Conservation (phyloP, 257 asterid species). For the Lithospermum erythrorhizon region DNA sequence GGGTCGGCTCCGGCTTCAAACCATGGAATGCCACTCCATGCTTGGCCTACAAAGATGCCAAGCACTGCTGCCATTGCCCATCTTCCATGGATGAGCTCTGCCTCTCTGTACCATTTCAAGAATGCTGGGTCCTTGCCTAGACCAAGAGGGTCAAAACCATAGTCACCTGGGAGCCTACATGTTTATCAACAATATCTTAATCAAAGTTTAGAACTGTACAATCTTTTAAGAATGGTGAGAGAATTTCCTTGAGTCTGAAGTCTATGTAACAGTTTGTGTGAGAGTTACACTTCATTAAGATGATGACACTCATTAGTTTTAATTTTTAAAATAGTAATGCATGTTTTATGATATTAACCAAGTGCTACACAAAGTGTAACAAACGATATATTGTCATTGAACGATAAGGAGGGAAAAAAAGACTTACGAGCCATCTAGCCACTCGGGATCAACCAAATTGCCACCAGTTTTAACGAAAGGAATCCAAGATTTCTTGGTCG, state of each 20-base stretch:
- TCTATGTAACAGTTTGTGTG: too few relatives aligned
- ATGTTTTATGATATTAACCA: too few relatives aligned
- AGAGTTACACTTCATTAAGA: too few relatives aligned
- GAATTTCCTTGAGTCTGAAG: too few relatives aligned
- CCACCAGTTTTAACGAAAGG: conserved; percentile 70
- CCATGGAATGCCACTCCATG: conserved; percentile 95
- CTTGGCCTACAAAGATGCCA: conserved; percentile 94
- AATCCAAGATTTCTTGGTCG: conserved; percentile 79
- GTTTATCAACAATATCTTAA: not conserved
- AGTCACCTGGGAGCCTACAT: conserved; percentile 87
- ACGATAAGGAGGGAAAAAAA: not conserved
- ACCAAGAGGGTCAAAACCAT: conserved; percentile 89
- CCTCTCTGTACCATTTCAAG: conserved; percentile 97
- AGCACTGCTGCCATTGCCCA: conserved; percentile 95
- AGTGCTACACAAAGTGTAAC: too few relatives aligned
- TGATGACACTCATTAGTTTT: too few relatives aligned
- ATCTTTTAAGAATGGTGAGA: too few relatives aligned
- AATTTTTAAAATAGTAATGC: too few relatives aligned
- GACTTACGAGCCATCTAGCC: conserved; percentile 99
- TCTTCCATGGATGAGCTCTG: conserved; percentile 94
- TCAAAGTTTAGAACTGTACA: too few relatives aligned
- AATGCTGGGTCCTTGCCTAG: conserved; percentile 92
- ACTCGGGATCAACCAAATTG: conserved; percentile 70
- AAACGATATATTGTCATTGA: too few relatives aligned
- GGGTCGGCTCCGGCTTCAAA: conserved; percentile 95